Conservation (phyloP, 2,329 filamentous ascomycete species). For the Trichoderma guizhouense region DNA sequence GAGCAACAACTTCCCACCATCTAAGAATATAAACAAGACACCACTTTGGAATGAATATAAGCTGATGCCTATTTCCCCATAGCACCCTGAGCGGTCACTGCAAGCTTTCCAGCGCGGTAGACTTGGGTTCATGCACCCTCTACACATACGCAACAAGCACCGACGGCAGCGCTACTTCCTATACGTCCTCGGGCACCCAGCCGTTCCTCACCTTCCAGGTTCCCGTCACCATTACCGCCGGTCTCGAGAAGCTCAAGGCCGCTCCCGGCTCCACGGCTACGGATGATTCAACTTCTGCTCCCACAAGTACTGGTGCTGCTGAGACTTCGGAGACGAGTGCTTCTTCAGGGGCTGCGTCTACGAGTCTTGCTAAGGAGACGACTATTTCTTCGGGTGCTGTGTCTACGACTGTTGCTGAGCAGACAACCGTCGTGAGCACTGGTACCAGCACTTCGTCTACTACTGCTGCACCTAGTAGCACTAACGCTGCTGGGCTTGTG, state of each 20-base stretch:
- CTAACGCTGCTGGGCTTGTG: slow-evolving; percentile 32
- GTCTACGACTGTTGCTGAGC: slow-evolving; percentile 12
- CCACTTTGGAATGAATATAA: too few relatives aligned
- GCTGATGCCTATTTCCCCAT: too few relatives aligned
- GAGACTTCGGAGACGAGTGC: not conserved
- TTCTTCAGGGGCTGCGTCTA: not conserved
- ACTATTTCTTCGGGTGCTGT: slow-evolving; percentile 12
- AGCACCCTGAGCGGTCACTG: slow-evolving; percentile 26
- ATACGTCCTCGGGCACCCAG: slow-evolving; percentile 7
- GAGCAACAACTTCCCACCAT: not conserved
- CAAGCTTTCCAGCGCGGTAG: slow-evolving; percentile 26
- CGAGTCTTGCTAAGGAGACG: not conserved
- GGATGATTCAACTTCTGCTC: slow-evolving; percentile 16
- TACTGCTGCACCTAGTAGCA: slow-evolving; percentile 20
- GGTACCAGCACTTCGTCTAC: slow-evolving; percentile 19
- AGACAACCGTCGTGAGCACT: not conserved
- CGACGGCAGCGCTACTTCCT: not conserved
- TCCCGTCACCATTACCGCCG: slow-evolving; percentile 38
- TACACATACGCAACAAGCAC: not conserved
- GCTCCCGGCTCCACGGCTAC: slow-evolving; percentile 14
- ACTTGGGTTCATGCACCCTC: slow-evolving; percentile 26
- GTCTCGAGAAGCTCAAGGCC: slow-evolving; percentile 34
- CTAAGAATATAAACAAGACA: too few relatives aligned
- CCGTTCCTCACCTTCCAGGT: slow-evolving; percentile 24
- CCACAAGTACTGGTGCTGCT: slow-evolving; percentile 2